Percentiles rank a stretch among this genome's conserved stretches.
These are phyloP conservation scores for Pseudognaphalium luteoalbum DNA, from an alignment of 129 eudicot species.

Conservation along the genomic window DNA sequence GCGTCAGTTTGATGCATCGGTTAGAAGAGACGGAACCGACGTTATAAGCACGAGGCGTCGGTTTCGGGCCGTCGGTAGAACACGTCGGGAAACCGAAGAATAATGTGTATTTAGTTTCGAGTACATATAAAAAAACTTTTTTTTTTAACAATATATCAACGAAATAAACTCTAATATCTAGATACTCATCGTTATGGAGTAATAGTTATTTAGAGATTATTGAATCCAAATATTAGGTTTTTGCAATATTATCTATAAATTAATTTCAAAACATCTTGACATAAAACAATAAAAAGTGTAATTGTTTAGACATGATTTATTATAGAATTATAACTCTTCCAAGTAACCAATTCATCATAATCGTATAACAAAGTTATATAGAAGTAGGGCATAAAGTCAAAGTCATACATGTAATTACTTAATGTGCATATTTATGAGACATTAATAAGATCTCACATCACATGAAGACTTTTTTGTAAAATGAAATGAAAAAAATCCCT, in stretches of 20 bases:
- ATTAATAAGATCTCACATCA: slow-evolving; percentile 22
- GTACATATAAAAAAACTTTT: too few relatives aligned
- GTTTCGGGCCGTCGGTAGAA: too few relatives aligned
- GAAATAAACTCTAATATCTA: too few relatives aligned
- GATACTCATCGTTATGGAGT: too few relatives aligned
- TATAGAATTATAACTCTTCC: not conserved
- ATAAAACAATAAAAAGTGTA: not conserved
- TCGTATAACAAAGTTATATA: not conserved
- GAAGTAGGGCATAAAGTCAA: slow-evolving; percentile 7
- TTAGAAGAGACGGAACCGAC: too few relatives aligned
- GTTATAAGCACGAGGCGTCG: too few relatives aligned
- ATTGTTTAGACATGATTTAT: not conserved
- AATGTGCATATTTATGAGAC: slow-evolving; percentile 20
- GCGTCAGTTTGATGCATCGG: too few relatives aligned
- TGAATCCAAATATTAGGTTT: not conserved
- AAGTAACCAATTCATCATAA: not conserved
- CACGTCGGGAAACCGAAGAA: too few relatives aligned
- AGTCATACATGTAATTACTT: slow-evolving; percentile 14
- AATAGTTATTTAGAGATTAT: too few relatives aligned
- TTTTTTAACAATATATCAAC: too few relatives aligned
- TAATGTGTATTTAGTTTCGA: too few relatives aligned
- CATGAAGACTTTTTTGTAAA: slow-evolving; percentile 26
- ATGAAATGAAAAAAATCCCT: slow-evolving; percentile 20
- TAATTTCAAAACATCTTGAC: not conserved
- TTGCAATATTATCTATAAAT: too few relatives aligned